phyloP scores from a whole-genome alignment of 352 stramenopile genomes.

The Aphanomyces astaci region DNA sequence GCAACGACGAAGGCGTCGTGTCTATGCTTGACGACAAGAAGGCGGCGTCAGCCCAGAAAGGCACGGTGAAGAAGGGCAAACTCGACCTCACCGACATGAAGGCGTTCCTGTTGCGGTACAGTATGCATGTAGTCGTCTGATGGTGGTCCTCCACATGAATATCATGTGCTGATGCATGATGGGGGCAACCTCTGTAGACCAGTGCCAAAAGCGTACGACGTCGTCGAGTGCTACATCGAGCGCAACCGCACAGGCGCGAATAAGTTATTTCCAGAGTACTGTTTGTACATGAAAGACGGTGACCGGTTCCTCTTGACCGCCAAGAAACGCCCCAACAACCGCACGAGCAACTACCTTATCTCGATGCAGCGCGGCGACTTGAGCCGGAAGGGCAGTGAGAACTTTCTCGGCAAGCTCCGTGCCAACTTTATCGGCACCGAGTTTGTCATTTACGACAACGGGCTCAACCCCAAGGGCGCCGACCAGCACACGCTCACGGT shows the following conservation, averaged over 20 bases:
- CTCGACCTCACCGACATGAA: constrained; percentile 79
- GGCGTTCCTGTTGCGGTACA: constrained; percentile 50
- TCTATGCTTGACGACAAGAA: constrained; percentile 48
- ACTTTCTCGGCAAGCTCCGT: constrained; percentile 93
- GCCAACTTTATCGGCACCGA: constrained; percentile 97
- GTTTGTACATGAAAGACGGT: constrained; percentile 88
- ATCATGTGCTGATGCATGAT: no score
- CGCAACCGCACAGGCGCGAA: constrained; percentile 87
- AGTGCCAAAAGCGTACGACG: constrained; percentile 79
- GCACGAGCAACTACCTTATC: constrained; percentile 96
- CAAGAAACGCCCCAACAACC: constrained; percentile 95
- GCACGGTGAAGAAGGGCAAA: constrained; percentile 54
- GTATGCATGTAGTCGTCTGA: not conserved
- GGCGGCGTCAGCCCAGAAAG: constrained; percentile 27
- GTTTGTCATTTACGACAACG: constrained; percentile 94
- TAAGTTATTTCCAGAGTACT: constrained; percentile 91
- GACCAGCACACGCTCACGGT: constrained; percentile 73
- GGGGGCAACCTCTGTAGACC: constrained; percentile 31
- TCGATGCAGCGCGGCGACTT: constrained; percentile 90
- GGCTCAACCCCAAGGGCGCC: constrained; percentile 87
- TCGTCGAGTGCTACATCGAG: constrained; percentile 93
- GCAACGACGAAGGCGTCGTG: constrained; percentile 45
- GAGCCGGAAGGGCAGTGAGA: constrained; percentile 78
- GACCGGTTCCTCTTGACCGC: constrained; percentile 94
- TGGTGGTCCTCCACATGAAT: no score